These are phyloP conservation scores for Wakefieldia striispora DNA, from an alignment of 768 basidiomycete genomes.

Conservation along the genomic window DNA sequence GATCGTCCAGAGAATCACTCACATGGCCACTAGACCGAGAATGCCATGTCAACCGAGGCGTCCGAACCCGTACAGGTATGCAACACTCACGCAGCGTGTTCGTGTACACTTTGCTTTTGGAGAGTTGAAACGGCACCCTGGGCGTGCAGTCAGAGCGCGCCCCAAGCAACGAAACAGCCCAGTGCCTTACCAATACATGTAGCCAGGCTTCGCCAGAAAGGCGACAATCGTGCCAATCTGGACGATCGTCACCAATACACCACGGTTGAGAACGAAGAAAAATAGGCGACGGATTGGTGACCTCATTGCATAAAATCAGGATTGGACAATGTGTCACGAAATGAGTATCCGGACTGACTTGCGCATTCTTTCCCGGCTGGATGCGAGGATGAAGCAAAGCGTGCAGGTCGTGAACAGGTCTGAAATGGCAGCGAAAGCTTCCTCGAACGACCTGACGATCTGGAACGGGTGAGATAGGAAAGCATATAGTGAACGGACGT, in stretches of 20 bases:
- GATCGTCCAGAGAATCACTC: not conserved
- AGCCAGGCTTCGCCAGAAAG: not conserved
- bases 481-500: not conserved
- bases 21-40: constrained; percentile 1
- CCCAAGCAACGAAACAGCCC: no score
- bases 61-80: not conserved
- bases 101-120: not conserved
- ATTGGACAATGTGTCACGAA: not conserved
- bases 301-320: not conserved
- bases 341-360: not conserved
- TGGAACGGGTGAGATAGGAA: not conserved
- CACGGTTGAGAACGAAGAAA: constrained; percentile 1
- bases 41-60: not conserved
- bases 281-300: not conserved
- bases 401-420: constrained; percentile 5
- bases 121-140: not conserved
- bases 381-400: not conserved
- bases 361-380: not conserved
- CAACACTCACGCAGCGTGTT: constrained; percentile 1
- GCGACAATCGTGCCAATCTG: not conserved
- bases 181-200: no score
- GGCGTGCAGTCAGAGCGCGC: no score
- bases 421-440: not conserved
- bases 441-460: not conserved
- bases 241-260: constrained; percentile 2